Evolutionary conservation across 257 asterid species (phyloP), one percentile per base, ranked within the genome.

Genomic region (Fraxinus anomala): DNA sequence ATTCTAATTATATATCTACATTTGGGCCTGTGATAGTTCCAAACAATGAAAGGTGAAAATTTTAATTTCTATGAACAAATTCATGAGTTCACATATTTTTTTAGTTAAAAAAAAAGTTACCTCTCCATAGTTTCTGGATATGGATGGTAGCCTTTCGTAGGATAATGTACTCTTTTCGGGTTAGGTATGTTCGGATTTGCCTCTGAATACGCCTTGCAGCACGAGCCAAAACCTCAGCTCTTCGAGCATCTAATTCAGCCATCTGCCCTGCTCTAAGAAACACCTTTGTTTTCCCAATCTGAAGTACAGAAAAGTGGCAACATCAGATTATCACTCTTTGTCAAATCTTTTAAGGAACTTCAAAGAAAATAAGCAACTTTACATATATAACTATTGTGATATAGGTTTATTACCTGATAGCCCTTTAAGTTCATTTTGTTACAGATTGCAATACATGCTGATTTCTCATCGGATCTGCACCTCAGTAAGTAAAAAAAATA

Each of bases 241-340:
- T 84, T 83, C 97, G 85, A 84, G 98, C 95, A 83, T 93, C 99
- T 86, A 92, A 82, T 77, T 93, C 97, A 37, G 99, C 99, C 97
- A 94, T 94, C 87, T 94, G 98, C 54, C 99, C 99, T 28, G 99
- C 99, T 88, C 99, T 86, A 51, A 94, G 97, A 80, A 95, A 95
- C 30, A 93, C 96, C 89, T 95, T 95, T 82, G 89, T 87, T 86
- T 93, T 95, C 80, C 99, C 99, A 72, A 92, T 91, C 98, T 95
- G 87, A 78, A 77, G 56, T 73, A 80, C 36, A 77, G 63, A 75
- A 33, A 63, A 72, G 67, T 59, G 56, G 1, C 69, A 36, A 54
- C 40, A 75, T 73, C 75, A 73, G 65, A 33, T 51, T 36, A 47
- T 66, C 39, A 24, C 69, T 67, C 49, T 37, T 68, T 21, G 23